A percentile compares a stretch with the other conserved stretches of the same genome.
phyloP scores from a whole-genome alignment of 179 eudicot species.

The Drosera spatulata region DNA sequence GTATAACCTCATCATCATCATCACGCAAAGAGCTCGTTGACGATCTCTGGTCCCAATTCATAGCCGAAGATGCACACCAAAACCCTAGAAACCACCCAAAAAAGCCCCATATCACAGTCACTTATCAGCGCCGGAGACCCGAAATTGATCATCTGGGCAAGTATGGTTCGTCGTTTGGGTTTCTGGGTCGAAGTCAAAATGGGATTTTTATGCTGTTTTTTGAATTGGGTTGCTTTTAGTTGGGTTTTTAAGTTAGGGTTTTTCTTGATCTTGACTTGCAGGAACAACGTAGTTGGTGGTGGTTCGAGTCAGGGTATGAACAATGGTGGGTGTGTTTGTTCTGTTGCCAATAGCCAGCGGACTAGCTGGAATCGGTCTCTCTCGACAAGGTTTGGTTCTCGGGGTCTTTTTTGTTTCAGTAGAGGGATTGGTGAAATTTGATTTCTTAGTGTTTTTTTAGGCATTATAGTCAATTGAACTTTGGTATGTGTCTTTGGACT shows the following conservation, averaged over 20 bases:
- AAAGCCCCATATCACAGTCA: conserved; percentile 35
- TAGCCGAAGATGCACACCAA: conserved; percentile 24
- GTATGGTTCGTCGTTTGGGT: too few relatives aligned
- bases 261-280: too few relatives aligned
- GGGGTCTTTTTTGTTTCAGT: background rate
- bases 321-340: conserved; percentile 36
- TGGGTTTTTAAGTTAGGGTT: too few relatives aligned
- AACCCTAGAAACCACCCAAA: conserved; percentile 8
- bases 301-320: conserved; percentile 18
- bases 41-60: conserved; percentile 52
- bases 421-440: too few relatives aligned
- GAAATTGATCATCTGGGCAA: background rate
- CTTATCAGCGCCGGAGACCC: conserved; percentile 32
- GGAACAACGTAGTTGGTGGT: too few relatives aligned
- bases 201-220: too few relatives aligned
- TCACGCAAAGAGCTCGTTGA: conserved; percentile 2
- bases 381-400: conserved; percentile 47
- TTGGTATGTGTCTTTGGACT: too few relatives aligned
- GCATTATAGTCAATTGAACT: too few relatives aligned
- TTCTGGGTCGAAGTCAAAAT: too few relatives aligned
- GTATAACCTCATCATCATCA: too few relatives aligned
- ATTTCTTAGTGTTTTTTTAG: too few relatives aligned
- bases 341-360: conserved; percentile 33
- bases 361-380: conserved; percentile 90
- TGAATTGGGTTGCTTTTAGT: too few relatives aligned